Percentiles rank a stretch among this genome's conserved stretches.
Conservation (phyloP, 176 grass and related monocot species). For the Oryza coarctata region DNA sequence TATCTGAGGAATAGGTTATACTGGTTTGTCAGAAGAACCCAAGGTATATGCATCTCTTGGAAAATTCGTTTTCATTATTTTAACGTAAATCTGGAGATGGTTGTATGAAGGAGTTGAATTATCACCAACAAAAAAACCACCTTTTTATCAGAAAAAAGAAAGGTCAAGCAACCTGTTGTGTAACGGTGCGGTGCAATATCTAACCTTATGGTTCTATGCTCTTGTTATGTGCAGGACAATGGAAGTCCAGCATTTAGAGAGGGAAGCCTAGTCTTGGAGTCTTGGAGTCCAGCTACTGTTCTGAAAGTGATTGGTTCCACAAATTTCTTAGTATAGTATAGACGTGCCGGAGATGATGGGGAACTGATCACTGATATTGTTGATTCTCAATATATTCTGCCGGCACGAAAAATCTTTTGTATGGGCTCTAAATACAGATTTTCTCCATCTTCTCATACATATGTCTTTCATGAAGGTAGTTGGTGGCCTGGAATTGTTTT, state of each 20-base stretch:
- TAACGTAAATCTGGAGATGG: background rate
- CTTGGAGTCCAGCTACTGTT: slow-evolving; percentile 47
- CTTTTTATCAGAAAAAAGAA: background rate
- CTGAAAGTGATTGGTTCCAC: slow-evolving; percentile 33
- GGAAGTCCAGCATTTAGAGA: slow-evolving; percentile 1
- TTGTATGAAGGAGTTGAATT: background rate
- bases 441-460: slow-evolving; percentile 21
- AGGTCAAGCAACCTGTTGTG: background rate
- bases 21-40: background rate
- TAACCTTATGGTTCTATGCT: background rate
- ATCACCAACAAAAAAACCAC: background rate
- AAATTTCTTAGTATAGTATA: slow-evolving; percentile 41
- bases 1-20: background rate
- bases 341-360: background rate
- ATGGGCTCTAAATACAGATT: slow-evolving; percentile 46
- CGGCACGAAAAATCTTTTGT: background rate
- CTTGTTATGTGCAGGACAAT: slow-evolving; percentile 19
- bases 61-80: background rate
- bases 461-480: slow-evolving; percentile 26
- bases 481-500: slow-evolving; percentile 46
- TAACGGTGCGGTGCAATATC: background rate
- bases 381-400: slow-evolving; percentile 40
- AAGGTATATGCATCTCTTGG: background rate
- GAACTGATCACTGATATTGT: slow-evolving; percentile 35
- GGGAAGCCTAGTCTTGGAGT: slow-evolving; percentile 30